phyloP scores from a whole-genome alignment of 2,329 filamentous ascomycete species.

The Aspergillus piperis region DNA sequence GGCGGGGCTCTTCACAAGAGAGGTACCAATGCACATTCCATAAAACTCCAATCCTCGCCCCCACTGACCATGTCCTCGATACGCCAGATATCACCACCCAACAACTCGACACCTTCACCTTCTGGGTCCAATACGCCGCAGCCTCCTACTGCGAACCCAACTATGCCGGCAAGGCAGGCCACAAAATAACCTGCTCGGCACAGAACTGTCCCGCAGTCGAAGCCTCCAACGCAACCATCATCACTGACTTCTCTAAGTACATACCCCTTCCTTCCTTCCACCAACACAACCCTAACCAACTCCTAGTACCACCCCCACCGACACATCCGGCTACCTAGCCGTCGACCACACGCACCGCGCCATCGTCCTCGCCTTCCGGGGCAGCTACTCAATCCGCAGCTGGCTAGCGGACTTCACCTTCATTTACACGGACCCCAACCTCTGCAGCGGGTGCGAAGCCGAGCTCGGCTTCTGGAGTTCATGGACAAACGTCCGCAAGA shows the following conservation, averaged over 20 bases:
- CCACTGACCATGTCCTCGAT: neutral
- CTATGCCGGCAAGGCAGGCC: conserved; percentile 43
- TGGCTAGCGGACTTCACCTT: conserved; percentile 29
- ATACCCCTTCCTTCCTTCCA: neutral
- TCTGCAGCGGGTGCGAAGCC: conserved; percentile 48
- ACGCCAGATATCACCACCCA: neutral
- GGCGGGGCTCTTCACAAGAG: neutral
- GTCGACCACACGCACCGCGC: conserved; percentile 48
- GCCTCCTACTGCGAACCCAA: conserved; percentile 53
- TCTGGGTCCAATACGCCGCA: conserved; percentile 54
- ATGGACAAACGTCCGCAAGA: conserved; percentile 41
- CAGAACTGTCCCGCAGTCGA: conserved; percentile 51
- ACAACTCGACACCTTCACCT: conserved; percentile 33
- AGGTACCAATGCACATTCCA: neutral
- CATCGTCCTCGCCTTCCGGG: conserved; percentile 41
- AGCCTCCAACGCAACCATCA: conserved; percentile 29
- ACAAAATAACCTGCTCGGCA: conserved; percentile 45
- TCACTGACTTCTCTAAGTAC: conserved; percentile 52
- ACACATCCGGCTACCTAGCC: conserved; percentile 53
- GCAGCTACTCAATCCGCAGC: conserved; percentile 39
- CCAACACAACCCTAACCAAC: neutral
- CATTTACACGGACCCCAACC: conserved; percentile 32
- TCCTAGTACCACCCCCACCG: conserved; percentile 29
- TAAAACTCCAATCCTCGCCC: fast-evolving
- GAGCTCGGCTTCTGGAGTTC: conserved; percentile 51